Percentiles rank a stretch among this genome's conserved stretches.
Evolutionary conservation across 495 filamentous ascomycete genomes (phyloP).

Genomic region (Penicillium odoratum): DNA sequence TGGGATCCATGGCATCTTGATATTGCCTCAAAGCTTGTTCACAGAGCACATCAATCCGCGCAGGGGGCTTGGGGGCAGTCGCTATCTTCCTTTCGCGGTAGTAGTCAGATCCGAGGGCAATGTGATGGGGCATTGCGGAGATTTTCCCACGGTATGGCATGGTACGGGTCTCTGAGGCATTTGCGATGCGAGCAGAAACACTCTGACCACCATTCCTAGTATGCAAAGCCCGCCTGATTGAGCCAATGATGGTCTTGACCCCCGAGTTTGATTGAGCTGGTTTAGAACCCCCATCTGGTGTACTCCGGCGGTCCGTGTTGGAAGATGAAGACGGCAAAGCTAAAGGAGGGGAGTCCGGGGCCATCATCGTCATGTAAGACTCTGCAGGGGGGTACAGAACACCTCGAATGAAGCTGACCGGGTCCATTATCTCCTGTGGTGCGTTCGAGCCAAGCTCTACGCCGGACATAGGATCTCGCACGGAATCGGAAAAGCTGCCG

Average conservation of each 20-base stretch:
- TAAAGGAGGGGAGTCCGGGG: conserved; percentile 59
- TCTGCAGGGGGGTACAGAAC: conserved; percentile 73
- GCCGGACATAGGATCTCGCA: conserved; percentile 66
- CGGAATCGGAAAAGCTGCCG: conserved; percentile 82
- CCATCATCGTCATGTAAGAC: conserved; percentile 70
- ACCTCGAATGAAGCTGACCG: conserved; percentile 83
- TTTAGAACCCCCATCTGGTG: conserved; percentile 32
- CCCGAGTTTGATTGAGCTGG: conserved; percentile 54
- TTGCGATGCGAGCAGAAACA: conserved; percentile 41
- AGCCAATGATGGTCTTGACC: conserved; percentile 83
- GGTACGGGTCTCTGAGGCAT: conserved; percentile 28
- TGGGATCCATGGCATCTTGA: conserved; percentile 29
- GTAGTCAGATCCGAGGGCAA: conserved; percentile 47
- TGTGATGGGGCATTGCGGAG: conserved; percentile 46
- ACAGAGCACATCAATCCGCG: conserved; percentile 74
- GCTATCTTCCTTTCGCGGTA: conserved; percentile 46
- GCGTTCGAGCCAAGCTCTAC: conserved; percentile 14
- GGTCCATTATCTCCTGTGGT: conserved; percentile 61
- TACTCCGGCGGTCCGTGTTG: conserved; percentile 34
- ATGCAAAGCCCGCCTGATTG: conserved; percentile 83
- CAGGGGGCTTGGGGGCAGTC: conserved; percentile 34
- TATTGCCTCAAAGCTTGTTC: conserved; percentile 72
- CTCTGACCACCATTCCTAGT: conserved; percentile 55
- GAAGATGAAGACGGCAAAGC: conserved; percentile 23
- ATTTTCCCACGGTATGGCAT: conserved; percentile 38